Percentiles rank a stretch among this genome's conserved stretches.
These are phyloP conservation scores for Ophiobolus disseminans DNA, from an alignment of 2,329 filamentous ascomycete genomes.

Conservation along the genomic window DNA sequence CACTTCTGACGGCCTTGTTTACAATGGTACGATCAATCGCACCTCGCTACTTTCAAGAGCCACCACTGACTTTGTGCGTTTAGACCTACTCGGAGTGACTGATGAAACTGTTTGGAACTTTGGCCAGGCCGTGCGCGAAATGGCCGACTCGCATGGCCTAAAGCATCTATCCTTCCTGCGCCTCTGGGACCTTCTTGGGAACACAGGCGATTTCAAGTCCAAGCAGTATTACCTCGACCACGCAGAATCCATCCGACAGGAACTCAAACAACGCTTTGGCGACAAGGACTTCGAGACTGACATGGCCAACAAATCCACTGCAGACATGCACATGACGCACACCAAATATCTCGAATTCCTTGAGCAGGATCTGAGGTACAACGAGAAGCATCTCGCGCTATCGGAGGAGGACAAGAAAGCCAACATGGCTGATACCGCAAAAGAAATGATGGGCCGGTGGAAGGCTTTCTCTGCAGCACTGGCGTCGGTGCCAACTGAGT, in stretches of 20 bases:
- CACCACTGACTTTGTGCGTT: neutral
- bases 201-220: slow-evolving; percentile 16
- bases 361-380: slow-evolving; percentile 28
- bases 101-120: slow-evolving; percentile 53
- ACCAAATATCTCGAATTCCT: slow-evolving; percentile 38
- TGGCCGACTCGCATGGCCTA: slow-evolving; percentile 19
- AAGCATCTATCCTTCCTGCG: slow-evolving; percentile 26
- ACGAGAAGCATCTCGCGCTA: slow-evolving; percentile 22
- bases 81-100: slow-evolving; percentile 51
- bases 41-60: neutral
- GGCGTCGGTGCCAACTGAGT: slow-evolving; percentile 24
- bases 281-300: slow-evolving; percentile 37
- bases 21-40: slow-evolving; percentile 37
- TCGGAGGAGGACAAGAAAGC: slow-evolving; percentile 23
- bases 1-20: slow-evolving; percentile 54
- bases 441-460: slow-evolving; percentile 41
- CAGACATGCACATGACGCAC: slow-evolving; percentile 38
- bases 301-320: slow-evolving; percentile 36
- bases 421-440: slow-evolving; percentile 34
- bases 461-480: slow-evolving; percentile 35
- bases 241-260: slow-evolving; percentile 32
- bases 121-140: slow-evolving; percentile 26
- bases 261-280: slow-evolving; percentile 30
- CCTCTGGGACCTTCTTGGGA: slow-evolving; percentile 24
- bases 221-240: slow-evolving; percentile 29